Percentiles rank a stretch among this genome's conserved stretches.
Evolutionary conservation across 2,329 filamentous ascomycete genomes (phyloP).

Genomic region (Ascosphaera apis): DNA sequence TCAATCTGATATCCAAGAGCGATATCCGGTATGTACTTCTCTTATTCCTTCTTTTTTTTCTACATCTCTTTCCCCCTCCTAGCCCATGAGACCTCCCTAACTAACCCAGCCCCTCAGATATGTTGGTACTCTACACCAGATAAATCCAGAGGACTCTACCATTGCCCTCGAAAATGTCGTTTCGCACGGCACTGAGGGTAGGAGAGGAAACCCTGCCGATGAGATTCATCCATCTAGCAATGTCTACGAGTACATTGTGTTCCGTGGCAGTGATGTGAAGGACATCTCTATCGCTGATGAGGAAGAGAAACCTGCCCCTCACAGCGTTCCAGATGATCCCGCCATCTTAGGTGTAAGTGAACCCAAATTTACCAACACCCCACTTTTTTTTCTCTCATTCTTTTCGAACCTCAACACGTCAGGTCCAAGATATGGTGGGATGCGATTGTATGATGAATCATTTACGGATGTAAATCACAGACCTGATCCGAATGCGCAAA

Average conservation of each 20-base stretch:
- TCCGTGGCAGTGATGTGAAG: slow-evolving; percentile 94
- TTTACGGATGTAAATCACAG: slow-evolving; percentile 81
- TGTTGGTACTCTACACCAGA: slow-evolving; percentile 86
- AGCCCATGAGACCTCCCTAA: not conserved
- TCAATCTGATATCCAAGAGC: slow-evolving; percentile 91
- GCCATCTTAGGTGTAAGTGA: slow-evolving; percentile 88
- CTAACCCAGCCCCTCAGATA: slow-evolving; percentile 36
- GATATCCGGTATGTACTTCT: slow-evolving; percentile 58
- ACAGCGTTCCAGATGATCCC: slow-evolving; percentile 74
- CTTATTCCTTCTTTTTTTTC: slow-evolving; percentile 3
- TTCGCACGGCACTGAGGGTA: slow-evolving; percentile 84
- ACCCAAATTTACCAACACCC: slow-evolving; percentile 3
- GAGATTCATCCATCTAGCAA: slow-evolving; percentile 68
- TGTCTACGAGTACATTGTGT: slow-evolving; percentile 96
- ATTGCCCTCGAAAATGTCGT: slow-evolving; percentile 92
- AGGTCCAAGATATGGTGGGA: slow-evolving; percentile 6
- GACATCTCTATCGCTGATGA: slow-evolving; percentile 83
- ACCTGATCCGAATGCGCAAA: slow-evolving; percentile 78
- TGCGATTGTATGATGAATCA: slow-evolving; percentile 58
- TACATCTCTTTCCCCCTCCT: not conserved
- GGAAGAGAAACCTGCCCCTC: slow-evolving; percentile 50
- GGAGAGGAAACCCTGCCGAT: slow-evolving; percentile 52
- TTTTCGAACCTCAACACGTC: slow-evolving; percentile 1
- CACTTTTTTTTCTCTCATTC: slow-evolving; percentile 3
- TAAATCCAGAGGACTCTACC: slow-evolving; percentile 91